Base-by-base conservation (phyloP, 2,329 filamentous ascomycete genomes). In the Ramichloridium luteum region DNA sequence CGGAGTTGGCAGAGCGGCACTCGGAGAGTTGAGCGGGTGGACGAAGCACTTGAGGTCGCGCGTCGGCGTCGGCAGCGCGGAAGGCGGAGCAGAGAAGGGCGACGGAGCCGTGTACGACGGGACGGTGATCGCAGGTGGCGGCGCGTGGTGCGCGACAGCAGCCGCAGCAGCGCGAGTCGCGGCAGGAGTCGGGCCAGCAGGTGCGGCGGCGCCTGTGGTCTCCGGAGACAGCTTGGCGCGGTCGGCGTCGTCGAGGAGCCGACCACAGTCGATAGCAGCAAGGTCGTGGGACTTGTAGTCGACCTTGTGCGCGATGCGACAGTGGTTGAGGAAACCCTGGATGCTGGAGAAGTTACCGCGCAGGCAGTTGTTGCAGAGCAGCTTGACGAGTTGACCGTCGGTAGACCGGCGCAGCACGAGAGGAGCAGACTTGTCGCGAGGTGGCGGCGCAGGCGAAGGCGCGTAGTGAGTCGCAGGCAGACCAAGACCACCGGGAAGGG, bases 241-340 rank as follows among this genome's bases (percentile, higher is more conserved):
- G 36, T 79, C 74, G 41, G 79, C 70, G 40, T 72, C 64, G 46
- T 93, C 81, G 36, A 93, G 74, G 9, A 80, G 74, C 44, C 86
- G 77, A 31, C 90, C 90, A 46, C 84, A 92, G 37, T 81, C 80
- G 34, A 86, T 70, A 18, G 88, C 90, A 40, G 90, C 90, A 50
- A 86, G 83, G 56, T 96, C 88, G 51, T 98, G 90, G 47, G 84
- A 94, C 60, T 93, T 88, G 65, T 86, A 96, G 42, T 92, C 85
- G 37, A 83, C 72, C 53, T 80, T 81, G 60, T 98, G 90, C 15
- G 86, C 85, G 48, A 98, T 96, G 35, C 90, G 84, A 55, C 88
- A 96, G 54, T 98, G 90, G 53, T 98, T 98, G 62, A 98, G 90
- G 60, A 96, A 96, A n/a, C 90, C 90, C 57, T 96, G 90, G 0